Evolutionary conservation across 768 basidiomycete species (phyloP).

Genomic region (Lactarius psammicola): DNA sequence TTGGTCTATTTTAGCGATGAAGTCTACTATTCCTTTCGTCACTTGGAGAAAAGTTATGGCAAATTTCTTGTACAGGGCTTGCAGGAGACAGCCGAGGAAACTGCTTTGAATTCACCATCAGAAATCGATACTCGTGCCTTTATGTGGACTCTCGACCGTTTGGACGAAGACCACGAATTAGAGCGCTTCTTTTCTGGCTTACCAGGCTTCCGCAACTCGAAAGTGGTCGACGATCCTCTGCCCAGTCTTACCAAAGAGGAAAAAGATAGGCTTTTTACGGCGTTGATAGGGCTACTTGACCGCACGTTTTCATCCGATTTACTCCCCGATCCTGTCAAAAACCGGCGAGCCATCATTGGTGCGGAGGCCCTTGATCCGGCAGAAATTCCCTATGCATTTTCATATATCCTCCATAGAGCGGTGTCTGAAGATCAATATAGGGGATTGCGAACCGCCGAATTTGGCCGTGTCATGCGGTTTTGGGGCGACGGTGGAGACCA

Average conservation of each 20-base stretch:
- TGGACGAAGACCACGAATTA: neutral
- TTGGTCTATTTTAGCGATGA: too few species aligned
- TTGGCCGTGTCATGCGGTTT: neutral
- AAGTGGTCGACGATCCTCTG: neutral
- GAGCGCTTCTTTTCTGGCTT: neutral
- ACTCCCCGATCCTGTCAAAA: neutral
- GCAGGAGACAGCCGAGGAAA: neutral
- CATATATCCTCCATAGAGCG: too few species aligned
- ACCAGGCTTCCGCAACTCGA: neutral
- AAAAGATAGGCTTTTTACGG: neutral
- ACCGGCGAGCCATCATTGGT: neutral
- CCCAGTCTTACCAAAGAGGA: neutral
- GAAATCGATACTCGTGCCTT: neutral
- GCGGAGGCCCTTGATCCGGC: neutral
- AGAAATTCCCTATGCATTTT: too few species aligned
- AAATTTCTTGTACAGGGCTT: neutral
- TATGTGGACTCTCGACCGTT: neutral
- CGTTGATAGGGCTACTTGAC: neutral
- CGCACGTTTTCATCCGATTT: neutral
- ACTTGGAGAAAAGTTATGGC: too few species aligned
- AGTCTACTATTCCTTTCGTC: too few species aligned
- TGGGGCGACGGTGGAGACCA: neutral
- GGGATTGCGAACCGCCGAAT: neutral
- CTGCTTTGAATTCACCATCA: neutral
- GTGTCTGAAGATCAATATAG: neutral